Base-by-base conservation (phyloP, 345 rosid genomes). In the Balakata baccata region DNA sequence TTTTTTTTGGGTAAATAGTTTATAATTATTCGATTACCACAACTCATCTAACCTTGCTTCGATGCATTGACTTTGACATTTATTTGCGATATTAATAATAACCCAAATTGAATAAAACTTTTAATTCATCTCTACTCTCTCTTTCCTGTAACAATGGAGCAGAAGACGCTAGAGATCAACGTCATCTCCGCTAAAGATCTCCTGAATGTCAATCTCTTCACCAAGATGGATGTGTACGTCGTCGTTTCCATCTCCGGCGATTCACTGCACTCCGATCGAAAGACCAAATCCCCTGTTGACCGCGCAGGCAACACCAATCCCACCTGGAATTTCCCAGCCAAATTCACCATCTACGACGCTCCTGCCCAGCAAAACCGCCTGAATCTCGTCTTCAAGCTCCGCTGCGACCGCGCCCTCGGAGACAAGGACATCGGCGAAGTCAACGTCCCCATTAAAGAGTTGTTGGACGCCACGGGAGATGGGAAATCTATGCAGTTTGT, bases 151-250 rank as follows among this genome's bases (percentile, higher is more conserved):
- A 49, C 53, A 2, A 94, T 90, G 98, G 93, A 85, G 51, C 70
- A 77, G 63, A 85, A 85, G 13, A 69, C 83, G 37, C 72, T 94
- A 16, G 93, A 94, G 7, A 80, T 94, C 83, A 92, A 87, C 78
- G 73, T 89, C 18, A 75, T 79, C 79, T 88, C 93, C 10, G 98
- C 96, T 34, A 87, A 84, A 59, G 86, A 82, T 72, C 86, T 94
- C 34, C 85, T 92, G 73, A 80, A 90, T 66, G 93, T 89, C 68
- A 92, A 92, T 38, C 78, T 87, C 13, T 61, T 94, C 77, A 72
- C 89, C 62, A 94, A 88, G 73, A 94, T 92, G 98, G 97, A 90
- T 65, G 94, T 87, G 2, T 94, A 90, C 86, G 92, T 82, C 20
- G 81, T 87, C 77, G 87, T 82, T 80, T 86, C 79, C 13, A 74